phyloP scores from a whole-genome alignment of 345 rosid genomes.

The Hevea brasiliensis region DNA sequence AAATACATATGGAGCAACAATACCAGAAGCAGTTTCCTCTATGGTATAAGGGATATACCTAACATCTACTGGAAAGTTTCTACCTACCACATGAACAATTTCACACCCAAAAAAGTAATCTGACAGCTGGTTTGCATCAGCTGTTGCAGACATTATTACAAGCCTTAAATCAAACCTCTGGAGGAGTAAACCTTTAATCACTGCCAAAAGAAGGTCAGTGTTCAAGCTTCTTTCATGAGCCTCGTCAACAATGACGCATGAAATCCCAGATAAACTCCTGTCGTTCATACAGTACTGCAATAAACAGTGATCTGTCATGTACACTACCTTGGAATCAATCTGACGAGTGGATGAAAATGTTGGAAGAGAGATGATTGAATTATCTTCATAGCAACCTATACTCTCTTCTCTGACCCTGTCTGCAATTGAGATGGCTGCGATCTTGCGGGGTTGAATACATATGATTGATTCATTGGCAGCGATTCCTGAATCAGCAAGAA shows the following conservation, averaged over 20 bases:
- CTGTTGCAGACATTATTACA: constrained; percentile 91
- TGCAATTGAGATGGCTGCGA: constrained; percentile 71
- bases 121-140: constrained; percentile 68
- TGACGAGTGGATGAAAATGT: constrained; percentile 54
- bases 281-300: constrained; percentile 67
- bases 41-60: constrained; percentile 46
- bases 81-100: constrained; percentile 56
- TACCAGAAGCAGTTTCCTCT: constrained; percentile 34
- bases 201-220: constrained; percentile 79
- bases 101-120: constrained; percentile 60
- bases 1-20: constrained; percentile 52
- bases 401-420: constrained; percentile 71
- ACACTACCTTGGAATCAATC: constrained; percentile 55
- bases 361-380: constrained; percentile 47
- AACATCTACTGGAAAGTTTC: constrained; percentile 76
- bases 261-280: constrained; percentile 60
- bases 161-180: constrained; percentile 59
- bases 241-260: constrained; percentile 75
- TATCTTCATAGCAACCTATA: constrained; percentile 56
- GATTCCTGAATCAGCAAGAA: constrained; percentile 76
- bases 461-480: constrained; percentile 52
- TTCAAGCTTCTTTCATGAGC: constrained; percentile 93
- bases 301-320: constrained; percentile 78
- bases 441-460: constrained; percentile 83
- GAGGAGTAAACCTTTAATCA: constrained; percentile 54